Conservation (phyloP, 345 rosid genomes). For the Dovyalis caffra region DNA sequence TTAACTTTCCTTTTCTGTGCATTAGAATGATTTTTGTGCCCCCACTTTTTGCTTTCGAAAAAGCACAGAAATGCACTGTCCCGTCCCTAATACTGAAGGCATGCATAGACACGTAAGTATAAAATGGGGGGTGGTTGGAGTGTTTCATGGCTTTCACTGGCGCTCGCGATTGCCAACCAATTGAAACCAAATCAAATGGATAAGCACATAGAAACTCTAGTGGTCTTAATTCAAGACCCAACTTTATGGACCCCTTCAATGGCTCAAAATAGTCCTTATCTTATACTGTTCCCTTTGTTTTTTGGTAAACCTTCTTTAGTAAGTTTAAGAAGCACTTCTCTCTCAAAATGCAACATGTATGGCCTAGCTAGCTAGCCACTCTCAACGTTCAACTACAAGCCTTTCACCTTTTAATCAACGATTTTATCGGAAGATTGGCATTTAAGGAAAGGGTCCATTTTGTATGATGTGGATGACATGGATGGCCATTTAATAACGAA, state of each 20-base stretch:
- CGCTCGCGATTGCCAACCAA: neutral
- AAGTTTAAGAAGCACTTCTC: neutral
- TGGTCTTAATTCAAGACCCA: conserved; percentile 16
- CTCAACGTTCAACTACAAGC: neutral
- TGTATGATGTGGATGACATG: conserved; percentile 13
- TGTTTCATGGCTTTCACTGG: neutral
- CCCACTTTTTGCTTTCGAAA: neutral
- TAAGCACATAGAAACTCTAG: conserved; percentile 16
- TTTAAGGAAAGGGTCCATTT: conserved; percentile 17
- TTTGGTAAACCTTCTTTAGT: neutral
- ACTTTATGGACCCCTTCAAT: neutral
- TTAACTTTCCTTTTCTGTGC: neutral
- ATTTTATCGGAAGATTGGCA: conserved; percentile 10
- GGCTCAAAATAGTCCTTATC: conserved; percentile 7
- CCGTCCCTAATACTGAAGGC: neutral
- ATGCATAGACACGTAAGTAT: neutral
- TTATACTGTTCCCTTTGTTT: neutral
- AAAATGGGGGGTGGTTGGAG: too few relatives aligned
- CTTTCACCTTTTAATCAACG: neutral
- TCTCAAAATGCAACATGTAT: neutral
- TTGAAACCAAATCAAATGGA: conserved; percentile 14
- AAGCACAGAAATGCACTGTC: neutral
- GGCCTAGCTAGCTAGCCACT: neutral
- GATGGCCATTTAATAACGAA: conserved; percentile 19
- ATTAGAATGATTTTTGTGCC: neutral